Conservation (phyloP, 305 asterid species). For the Fraxinus floribunda region DNA sequence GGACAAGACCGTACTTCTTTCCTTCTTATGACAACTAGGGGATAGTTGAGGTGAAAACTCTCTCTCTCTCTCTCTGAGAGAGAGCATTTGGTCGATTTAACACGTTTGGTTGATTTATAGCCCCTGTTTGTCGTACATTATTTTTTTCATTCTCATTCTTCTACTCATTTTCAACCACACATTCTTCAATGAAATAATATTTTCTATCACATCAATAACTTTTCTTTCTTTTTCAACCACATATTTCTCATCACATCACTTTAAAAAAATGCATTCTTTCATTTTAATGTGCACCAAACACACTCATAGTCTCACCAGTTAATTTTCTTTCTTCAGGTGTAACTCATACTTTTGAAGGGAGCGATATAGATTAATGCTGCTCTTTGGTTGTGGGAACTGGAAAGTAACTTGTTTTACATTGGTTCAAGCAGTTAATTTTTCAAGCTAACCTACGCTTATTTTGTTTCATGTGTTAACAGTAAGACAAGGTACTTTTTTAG, state of each 20-base stretch:
- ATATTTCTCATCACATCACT: too few species aligned
- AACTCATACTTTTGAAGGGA: slow-evolving; percentile 14
- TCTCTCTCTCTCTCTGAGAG: neutral
- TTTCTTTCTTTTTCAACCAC: too few species aligned
- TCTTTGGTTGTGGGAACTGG: slow-evolving; percentile 19
- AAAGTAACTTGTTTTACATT: slow-evolving; percentile 3
- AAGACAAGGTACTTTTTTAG: neutral
- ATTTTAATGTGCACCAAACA: too few species aligned
- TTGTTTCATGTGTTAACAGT: slow-evolving; percentile 16
- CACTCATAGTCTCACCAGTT: neutral
- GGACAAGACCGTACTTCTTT: slow-evolving; percentile 21
- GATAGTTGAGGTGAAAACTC: slow-evolving; percentile 15
- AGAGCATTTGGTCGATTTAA: too few species aligned
- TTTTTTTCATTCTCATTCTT: too few species aligned
- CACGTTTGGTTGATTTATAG: neutral
- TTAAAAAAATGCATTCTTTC: too few species aligned
- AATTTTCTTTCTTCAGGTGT: slow-evolving; percentile 20
- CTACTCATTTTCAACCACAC: too few species aligned
- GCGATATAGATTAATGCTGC: slow-evolving; percentile 21
- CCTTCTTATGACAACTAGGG: slow-evolving; percentile 23
- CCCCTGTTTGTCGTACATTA: too few species aligned
- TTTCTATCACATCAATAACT: too few species aligned
- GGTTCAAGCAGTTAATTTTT: slow-evolving; percentile 28
- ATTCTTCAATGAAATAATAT: too few species aligned
- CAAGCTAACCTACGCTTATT: slow-evolving; percentile 7